Conservation (phyloP, 805 yeast genomes). For the Spathaspora gorwiae region DNA sequence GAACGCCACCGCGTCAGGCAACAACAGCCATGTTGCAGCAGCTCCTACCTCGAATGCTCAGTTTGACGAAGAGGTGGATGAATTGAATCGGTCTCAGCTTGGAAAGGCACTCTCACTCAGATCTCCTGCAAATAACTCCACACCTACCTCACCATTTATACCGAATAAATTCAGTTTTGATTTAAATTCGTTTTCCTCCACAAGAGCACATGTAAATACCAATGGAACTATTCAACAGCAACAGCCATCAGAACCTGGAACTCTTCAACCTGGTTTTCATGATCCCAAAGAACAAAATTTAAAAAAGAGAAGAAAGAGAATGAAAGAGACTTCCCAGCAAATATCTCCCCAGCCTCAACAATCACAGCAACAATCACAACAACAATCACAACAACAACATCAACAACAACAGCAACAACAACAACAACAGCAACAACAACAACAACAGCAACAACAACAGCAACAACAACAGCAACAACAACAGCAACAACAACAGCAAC, state of each 20-base stretch:
- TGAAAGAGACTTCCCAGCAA: neutral
- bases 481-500: conserved; percentile 1
- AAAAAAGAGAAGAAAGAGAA: conserved; percentile 7
- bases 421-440: conserved; percentile 12
- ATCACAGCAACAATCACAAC: neutral
- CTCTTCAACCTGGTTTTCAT: conserved; percentile 7
- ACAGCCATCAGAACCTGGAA: conserved; percentile 13
- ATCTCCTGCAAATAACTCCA: conserved; percentile 12
- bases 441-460: conserved; percentile 9
- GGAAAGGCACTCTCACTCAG: conserved; percentile 5
- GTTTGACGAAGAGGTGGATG: conserved; percentile 3
- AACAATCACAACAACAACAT: too few relatives aligned
- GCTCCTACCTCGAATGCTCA: neutral
- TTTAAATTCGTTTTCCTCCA: conserved; percentile 10
- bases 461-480: neutral
- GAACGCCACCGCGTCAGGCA: neutral
- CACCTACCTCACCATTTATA: conserved; percentile 18
- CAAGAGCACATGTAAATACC: conserved; percentile 1
- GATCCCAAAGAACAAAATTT: neutral
- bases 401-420: neutral
- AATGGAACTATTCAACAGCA: conserved; percentile 8
- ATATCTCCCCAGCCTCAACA: neutral
- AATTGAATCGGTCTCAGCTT: conserved; percentile 1
- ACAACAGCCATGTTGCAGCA: neutral
- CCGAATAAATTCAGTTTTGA: conserved; percentile 15